Conservation (phyloP, 176 grass and related monocot species). For the Triticum turgidum region DNA sequence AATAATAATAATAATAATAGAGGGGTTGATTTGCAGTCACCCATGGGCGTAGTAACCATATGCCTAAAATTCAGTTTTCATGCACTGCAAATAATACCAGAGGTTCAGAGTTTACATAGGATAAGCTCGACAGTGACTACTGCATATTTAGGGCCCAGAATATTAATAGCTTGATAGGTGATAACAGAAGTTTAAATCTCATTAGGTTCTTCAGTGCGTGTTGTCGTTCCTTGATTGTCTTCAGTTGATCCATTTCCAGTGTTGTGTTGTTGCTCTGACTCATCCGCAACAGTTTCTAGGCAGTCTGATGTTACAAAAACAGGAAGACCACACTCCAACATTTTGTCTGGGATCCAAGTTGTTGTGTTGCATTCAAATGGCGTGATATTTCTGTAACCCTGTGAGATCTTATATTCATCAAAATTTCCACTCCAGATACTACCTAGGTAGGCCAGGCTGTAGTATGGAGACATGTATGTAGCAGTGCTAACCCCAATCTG, state of each 20-base stretch:
- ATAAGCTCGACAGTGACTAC: too few relatives aligned
- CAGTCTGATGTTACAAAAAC: neutral
- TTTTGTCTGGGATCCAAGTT: constrained; percentile 31
- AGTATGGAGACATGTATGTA: constrained; percentile 12
- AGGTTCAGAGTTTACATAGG: too few relatives aligned
- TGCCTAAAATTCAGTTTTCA: too few relatives aligned
- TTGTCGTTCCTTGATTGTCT: neutral
- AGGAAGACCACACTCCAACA: neutral
- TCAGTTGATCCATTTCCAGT: neutral
- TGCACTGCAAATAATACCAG: too few relatives aligned
- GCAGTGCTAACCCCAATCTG: constrained; percentile 16
- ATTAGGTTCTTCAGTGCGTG: too few relatives aligned
- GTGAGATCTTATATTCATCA: neutral
- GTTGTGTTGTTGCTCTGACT: neutral
- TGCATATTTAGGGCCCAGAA: too few relatives aligned
- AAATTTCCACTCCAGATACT: constrained; percentile 4
- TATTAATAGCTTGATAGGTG: too few relatives aligned
- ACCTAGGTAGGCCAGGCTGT: neutral
- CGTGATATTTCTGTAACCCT: neutral
- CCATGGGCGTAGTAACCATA: too few relatives aligned
- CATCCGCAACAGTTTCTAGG: neutral
- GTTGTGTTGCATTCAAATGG: neutral
- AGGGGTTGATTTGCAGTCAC: too few relatives aligned
- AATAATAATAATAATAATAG: too few relatives aligned
- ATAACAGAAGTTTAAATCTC: too few relatives aligned